Base-by-base conservation (phyloP, 73 alveolate species). In the Symbiodinium natans region DNA sequence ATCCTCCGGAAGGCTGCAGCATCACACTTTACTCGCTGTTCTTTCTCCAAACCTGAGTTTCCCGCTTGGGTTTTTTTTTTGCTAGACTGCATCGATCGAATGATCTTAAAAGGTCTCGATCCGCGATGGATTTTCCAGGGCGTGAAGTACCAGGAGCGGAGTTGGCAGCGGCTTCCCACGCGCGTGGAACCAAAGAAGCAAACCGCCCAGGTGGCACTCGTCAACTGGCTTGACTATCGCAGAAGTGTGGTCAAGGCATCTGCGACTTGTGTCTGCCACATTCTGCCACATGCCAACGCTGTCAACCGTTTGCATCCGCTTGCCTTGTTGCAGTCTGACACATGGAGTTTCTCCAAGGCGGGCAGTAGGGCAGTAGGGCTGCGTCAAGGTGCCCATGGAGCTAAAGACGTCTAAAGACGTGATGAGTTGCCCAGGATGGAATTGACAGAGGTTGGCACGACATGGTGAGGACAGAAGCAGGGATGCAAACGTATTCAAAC, bases 371-470 rank as follows among this genome's bases (percentile, higher is more conserved):
- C 23, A 52, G 71, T 4, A 0, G 25, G 27, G n/a, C n/a, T n/a
- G n/a, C n/a, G n/a, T n/a, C n/a, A n/a, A n/a, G n/a, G n/a, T n/a
- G n/a, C n/a, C n/a, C n/a, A n/a, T n/a, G 59, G 59, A 46, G 59
- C 59, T 13, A 46, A 46, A 13, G 6, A 6, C 59, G 13, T 13
- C 59, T 9, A 46, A 46, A 46, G 59, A 9, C n/a, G n/a, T n/a
- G n/a, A n/a, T n/a, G n/a, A n/a, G n/a, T n/a, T n/a, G n/a, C n/a
- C n/a, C 41, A 83, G 92, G 92, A 86, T 33, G 94, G 94, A 19
- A 86, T 86, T 27, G 94, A 86, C 38, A n/a, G 94, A 86, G 94
- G 94, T 36, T 86, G 94, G 94, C 94, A 86, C 41, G 94, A 86
- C 25, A 86, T 86, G 92, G 92, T 83, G 77, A 83, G 92, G 92